Percentiles rank a stretch among this genome's conserved stretches.
phyloP scores from a whole-genome alignment of 2,329 filamentous ascomycete genomes.

The Alternaria alternata region DNA sequence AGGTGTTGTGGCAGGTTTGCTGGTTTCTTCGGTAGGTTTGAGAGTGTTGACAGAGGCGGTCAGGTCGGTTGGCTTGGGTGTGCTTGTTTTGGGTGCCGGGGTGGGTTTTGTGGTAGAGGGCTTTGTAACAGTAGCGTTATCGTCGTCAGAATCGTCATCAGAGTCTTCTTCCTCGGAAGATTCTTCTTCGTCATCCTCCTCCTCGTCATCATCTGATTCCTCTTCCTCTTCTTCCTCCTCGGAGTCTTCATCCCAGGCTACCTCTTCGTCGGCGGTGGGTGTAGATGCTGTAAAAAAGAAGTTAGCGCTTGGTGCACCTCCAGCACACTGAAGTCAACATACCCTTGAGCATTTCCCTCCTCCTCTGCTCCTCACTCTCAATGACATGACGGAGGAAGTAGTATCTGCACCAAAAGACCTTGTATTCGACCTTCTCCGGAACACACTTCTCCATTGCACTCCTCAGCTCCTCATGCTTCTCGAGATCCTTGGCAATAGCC shows the following conservation, averaged over 20 bases:
- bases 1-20: slow-evolving; percentile 51
- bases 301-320: slow-evolving; percentile 1
- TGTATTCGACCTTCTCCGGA: slow-evolving; percentile 90
- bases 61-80: slow-evolving; percentile 22
- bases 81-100: not conserved
- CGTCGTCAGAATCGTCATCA: slow-evolving; percentile 18
- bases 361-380: slow-evolving; percentile 88
- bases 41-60: slow-evolving; percentile 50
- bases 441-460: slow-evolving; percentile 94
- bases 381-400: slow-evolving; percentile 94
- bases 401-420: slow-evolving; percentile 91
- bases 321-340: slow-evolving; percentile 34
- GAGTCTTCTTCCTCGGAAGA: slow-evolving; percentile 22
- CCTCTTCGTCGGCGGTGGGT: slow-evolving; percentile 76
- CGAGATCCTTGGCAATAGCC: slow-evolving; percentile 80
- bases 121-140: slow-evolving; percentile 12
- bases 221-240: slow-evolving; percentile 57
- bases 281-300: slow-evolving; percentile 57
- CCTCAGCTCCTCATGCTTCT: slow-evolving; percentile 85
- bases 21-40: slow-evolving; percentile 42
- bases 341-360: slow-evolving; percentile 93
- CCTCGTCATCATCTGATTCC: slow-evolving; percentile 38
- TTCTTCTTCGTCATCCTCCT: slow-evolving; percentile 31
- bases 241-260: slow-evolving; percentile 76
- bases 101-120: not conserved